Evolutionary conservation across 768 basidiomycete genomes (phyloP).

Genomic region (Amanita muscaria): DNA sequence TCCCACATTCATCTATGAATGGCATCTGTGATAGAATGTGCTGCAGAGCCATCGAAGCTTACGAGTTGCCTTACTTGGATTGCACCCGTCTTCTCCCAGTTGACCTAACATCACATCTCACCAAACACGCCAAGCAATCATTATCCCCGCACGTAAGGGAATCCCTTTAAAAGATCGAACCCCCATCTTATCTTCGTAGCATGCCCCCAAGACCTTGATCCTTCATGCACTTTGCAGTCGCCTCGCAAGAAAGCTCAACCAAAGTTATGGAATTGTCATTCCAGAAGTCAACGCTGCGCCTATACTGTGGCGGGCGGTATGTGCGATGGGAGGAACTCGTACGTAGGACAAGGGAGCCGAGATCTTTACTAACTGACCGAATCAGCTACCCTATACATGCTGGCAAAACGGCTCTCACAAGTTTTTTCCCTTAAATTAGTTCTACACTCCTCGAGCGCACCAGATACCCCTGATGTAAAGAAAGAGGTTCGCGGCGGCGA

Average conservation of each 20-base stretch:
- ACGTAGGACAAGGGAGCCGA: constrained; percentile 23
- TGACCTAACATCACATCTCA: constrained; percentile 60
- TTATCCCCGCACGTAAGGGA: constrained; percentile 62
- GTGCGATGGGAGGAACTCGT: constrained; percentile 69
- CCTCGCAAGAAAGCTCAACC: constrained; percentile 49
- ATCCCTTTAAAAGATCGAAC: background rate
- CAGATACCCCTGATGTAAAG: constrained; percentile 27
- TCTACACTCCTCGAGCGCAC: constrained; percentile 32
- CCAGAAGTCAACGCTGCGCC: constrained; percentile 74
- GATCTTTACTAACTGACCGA: background rate
- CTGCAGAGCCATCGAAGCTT: constrained; percentile 61
- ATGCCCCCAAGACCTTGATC: constrained; percentile 46
- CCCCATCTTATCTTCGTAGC: constrained; percentile 29
- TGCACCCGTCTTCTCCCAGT: constrained; percentile 51
- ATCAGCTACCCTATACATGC: constrained; percentile 54
- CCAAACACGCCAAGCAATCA: constrained; percentile 56
- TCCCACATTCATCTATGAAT: constrained; percentile 3
- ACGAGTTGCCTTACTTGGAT: constrained; percentile 77
- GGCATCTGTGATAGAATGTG: constrained; percentile 10
- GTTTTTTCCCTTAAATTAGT: constrained; percentile 52
- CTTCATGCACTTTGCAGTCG: constrained; percentile 57
- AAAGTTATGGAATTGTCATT: constrained; percentile 46
- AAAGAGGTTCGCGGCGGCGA: constrained; percentile 49
- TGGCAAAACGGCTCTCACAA: constrained; percentile 52
- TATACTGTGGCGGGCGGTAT: constrained; percentile 68